Conservation (phyloP, 2,329 filamentous ascomycete species). For the Colletotrichum lini region DNA sequence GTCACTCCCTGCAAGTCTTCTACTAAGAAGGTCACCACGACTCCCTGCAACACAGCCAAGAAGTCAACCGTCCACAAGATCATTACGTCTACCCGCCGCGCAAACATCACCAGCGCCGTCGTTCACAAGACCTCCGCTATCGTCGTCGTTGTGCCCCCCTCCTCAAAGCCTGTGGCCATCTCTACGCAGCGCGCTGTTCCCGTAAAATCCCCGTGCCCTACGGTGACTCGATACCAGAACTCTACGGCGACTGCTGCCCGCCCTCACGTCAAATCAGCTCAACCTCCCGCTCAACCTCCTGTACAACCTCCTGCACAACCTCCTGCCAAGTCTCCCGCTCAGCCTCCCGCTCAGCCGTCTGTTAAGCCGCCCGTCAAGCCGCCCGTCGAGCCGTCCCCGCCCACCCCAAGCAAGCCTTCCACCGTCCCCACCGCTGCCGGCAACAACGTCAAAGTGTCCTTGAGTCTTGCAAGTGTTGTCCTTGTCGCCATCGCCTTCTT, state of each 20-base stretch:
- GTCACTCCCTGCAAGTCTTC: neutral
- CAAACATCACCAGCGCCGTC: constrained; percentile 30
- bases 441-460: constrained; percentile 26
- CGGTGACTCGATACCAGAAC: neutral
- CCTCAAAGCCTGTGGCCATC: neutral
- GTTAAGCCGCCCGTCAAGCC: constrained; percentile 17
- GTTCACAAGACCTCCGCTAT: constrained; percentile 3
- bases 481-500: constrained; percentile 24
- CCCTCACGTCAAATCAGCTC: neutral
- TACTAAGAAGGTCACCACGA: neutral
- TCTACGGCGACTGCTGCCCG: neutral
- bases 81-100: constrained; percentile 13
- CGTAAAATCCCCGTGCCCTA: neutral
- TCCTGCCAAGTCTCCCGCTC: neutral
- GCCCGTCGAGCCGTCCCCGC: constrained; percentile 6
- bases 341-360: constrained; percentile 9
- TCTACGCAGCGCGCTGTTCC: neutral
- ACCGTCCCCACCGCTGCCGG: constrained; percentile 32
- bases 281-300: neutral
- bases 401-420: constrained; percentile 8
- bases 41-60: constrained; percentile 10
- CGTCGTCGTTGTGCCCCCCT: neutral
- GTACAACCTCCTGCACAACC: neutral
- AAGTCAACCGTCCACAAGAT: constrained; percentile 1
- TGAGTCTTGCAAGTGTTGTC: constrained; percentile 23